Evolutionary conservation across 805 yeast species (phyloP), one percentile per base, ranked within the genome.

Genomic region (Sugiyamaella valdiviana): DNA sequence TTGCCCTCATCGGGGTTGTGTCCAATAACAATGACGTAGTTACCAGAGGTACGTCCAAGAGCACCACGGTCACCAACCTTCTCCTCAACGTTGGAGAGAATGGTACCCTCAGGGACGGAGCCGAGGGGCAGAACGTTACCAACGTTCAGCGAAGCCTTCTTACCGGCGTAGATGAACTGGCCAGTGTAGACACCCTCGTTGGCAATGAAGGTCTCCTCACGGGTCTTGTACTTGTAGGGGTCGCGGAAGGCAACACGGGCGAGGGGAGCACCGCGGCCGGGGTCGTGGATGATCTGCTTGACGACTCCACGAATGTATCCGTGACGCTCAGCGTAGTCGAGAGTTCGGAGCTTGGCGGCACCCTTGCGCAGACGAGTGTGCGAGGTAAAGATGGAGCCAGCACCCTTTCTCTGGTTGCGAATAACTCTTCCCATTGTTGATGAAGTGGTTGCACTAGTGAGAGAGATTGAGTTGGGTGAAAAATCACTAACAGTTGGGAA

Each of bases 351-450:
- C 87, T 91, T 91, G 74, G 99, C 99, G 74, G 99, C 98, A 76
- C 99, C 99, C 80, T 93, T 87, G 86, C 99, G 89, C 77, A 93
- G 87, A 80, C 98, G 91, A 83, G 98, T 91, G 93, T 91, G 95
- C 71, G 99, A 83, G 74, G 95, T 85, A 89, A 93, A 93, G 83
- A 93, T 89, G 71, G 98, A 91, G 74, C 99, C 98, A 77, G 96
- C 96, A 85, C 98, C 98, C 82, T 93, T 93, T 89, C 99, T 90
- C 85, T 93, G 99, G 85, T 93, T 93, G 82, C 99, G 95, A 82
- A 93, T 93, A 79, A 93, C 99, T 85, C 98, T 55, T 51, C 63
- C 60, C 51, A 46, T 48, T 46, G 36, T 50, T 44, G 44, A 41
- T 26, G 32, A 26, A 26, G 32, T n/a, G n/a, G n/a, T 26, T 26